A percentile compares a stretch with the other conserved stretches of the same genome.
Conservation (phyloP, 768 basidiomycete species). For the Naganishia friedmannii region DNA sequence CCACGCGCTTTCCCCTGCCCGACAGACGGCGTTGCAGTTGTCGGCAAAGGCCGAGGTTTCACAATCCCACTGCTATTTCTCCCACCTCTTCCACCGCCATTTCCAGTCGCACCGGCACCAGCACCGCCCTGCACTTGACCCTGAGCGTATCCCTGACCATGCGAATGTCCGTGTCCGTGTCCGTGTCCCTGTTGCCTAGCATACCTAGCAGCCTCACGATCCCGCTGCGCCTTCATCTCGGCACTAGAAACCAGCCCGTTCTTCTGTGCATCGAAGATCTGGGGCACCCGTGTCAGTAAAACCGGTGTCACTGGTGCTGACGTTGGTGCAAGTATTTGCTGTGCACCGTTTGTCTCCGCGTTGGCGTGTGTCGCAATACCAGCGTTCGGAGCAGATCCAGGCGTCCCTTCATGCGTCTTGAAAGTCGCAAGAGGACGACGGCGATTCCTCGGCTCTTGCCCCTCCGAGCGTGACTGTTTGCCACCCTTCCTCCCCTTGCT, state of each 20-base stretch:
- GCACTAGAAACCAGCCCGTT: slow-evolving; percentile 6
- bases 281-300: neutral
- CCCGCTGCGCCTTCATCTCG: slow-evolving; percentile 16
- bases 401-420: no score
- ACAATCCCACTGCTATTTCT: neutral
- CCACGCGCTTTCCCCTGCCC: neutral
- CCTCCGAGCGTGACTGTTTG: neutral
- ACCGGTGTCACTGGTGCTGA: neutral
- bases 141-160: neutral
- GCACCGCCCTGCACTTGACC: neutral
- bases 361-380: neutral
- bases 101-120: neutral
- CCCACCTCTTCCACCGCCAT: neutral
- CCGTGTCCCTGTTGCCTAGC: neutral
- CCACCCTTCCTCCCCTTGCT: neutral
- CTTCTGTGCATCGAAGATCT: slow-evolving; percentile 19
- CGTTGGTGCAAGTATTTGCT: neutral
- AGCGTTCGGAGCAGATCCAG: neutral
- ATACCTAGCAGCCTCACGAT: neutral
- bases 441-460: no score
- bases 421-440: neutral
- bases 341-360: neutral
- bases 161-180: neutral
- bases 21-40: neutral
- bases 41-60: neutral